Base-by-base conservation (phyloP, 306 rosid species). In the Acacia melanoxylon region DNA sequence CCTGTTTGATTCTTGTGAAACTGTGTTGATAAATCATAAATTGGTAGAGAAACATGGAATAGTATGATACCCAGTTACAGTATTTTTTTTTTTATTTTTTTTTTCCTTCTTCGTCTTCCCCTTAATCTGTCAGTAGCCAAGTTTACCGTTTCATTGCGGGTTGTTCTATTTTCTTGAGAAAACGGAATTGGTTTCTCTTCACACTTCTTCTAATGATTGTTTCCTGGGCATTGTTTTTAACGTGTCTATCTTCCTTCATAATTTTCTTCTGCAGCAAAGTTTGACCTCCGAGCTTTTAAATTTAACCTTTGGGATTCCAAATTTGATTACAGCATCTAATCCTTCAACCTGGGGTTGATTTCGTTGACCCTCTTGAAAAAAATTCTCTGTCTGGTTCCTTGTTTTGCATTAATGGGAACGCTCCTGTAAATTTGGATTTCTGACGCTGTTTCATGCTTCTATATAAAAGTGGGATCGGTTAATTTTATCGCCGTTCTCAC, bases 1-100 rank as follows among this genome's bases (percentile, higher is more conserved):
- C 82, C 84, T 78, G 56, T 88, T 84, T 89, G 90, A 78, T 88
- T 88, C 80, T 84, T 85, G 14, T 72, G 79, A 83, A 82, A 84
- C 86, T 76, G 68, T 86, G 13, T 81, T 42, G 51, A 66, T 85
- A 19, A 45, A 85, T 86, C 74, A 67, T 14, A 24, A 25, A 6
- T 71, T 44, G 74, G 78, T 67, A 72, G 77, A 81, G 77, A 81
- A 80, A 49, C 76, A 71, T 69, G 75, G 11, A 67, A 80, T 69
- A 67, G 45, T 62, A 74, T 70, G 42, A 68, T 13, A 41, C 29
- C 74, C 58, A 66, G 59, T 81, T 37, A 37, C 41, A 37, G 41
- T 5, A 0, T 46, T 46, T 46, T 46, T 10, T 44, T 44, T 11
- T 44, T 46, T 46, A 13, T 46, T 10, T 44, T 44, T 11, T 44